These are phyloP conservation scores for Hippophae tibetana DNA, from an alignment of 306 rosid species.

Conservation along the genomic window DNA sequence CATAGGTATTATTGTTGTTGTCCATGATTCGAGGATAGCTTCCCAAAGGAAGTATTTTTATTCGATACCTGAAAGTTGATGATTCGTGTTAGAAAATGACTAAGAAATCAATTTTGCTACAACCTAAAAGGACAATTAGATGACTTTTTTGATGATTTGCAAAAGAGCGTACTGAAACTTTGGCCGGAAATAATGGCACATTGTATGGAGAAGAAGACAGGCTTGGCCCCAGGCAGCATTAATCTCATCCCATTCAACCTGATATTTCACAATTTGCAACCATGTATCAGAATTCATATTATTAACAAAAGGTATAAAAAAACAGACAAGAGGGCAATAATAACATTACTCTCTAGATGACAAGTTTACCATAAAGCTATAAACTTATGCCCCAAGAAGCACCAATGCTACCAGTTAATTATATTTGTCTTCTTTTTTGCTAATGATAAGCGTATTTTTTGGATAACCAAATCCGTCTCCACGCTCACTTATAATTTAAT, in stretches of 20 bases:
- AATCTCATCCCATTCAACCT: slow-evolving; percentile 99
- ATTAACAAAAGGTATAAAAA: too few species aligned
- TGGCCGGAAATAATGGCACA: slow-evolving; percentile 93
- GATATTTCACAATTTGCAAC: neutral
- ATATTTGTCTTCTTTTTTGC: too few species aligned
- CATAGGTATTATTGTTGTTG: slow-evolving; percentile 59
- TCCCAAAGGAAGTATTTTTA: slow-evolving; percentile 93
- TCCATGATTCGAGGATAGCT: slow-evolving; percentile 95
- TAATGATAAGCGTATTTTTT: too few species aligned
- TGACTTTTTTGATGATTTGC: neutral
- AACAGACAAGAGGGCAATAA: too few species aligned
- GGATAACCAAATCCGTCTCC: too few species aligned
- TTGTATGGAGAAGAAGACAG: slow-evolving; percentile 94
- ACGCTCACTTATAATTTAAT: too few species aligned
- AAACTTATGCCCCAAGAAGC: too few species aligned
- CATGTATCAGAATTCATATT: too few species aligned
- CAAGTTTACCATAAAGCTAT: too few species aligned
- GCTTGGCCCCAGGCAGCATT: slow-evolving; percentile 99
- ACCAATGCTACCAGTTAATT: too few species aligned
- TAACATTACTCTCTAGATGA: too few species aligned
- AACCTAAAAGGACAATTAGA: neutral
- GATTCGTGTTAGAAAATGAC: slow-evolving; percentile 8
- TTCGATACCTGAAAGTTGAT: slow-evolving; percentile 53
- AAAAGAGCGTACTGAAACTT: slow-evolving; percentile 67
- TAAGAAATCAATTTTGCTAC: neutral